Base-by-base conservation (phyloP, 371 early-diverging fungal genomes). In the Nematocida ausubeli region DNA sequence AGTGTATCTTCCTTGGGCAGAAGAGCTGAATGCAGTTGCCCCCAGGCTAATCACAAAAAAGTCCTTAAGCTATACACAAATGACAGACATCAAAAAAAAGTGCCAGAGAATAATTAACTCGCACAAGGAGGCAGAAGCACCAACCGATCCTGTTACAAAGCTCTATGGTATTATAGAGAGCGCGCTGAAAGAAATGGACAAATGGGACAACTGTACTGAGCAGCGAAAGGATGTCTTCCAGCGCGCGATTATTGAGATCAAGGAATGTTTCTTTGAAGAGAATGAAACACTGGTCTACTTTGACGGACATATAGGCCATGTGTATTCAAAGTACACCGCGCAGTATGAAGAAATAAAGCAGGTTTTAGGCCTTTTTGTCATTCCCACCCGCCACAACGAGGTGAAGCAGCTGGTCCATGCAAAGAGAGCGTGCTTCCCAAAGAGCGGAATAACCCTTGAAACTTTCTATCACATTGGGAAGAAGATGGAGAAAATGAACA, bases 401-500 rank as follows among this genome's bases (percentile, higher is more conserved):
- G 67, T 67, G 16, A 30, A 58, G 55, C 32, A 51, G 34, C 30
- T 52, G 44, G 32, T 28, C 16, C 37, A 35, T 9, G 71, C 32
- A 6, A 49, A 47, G 24, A 64, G 49, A 44, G 28, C n/a, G 7
- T 0, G 4, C 12, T 24, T 5, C n/a, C 19, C 66, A 16, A 34
- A 44, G 22, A 47, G 26, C 47, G 47, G 22, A 55, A 57, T 75
- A 28, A 24, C 78, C 42, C 56, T 75, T 7, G 63, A 64, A n/a
- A 39, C 63, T 24, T 52, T 75, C 30, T 75, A 75, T 66, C 57
- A 34, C 24, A 35, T 66, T 55, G 78, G 78, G 6, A 75, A 75
- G 56, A 67, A 65, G 28, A 75, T 75, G 78, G 78, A 75, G 54
- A 14, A 6, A 16, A 75, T 56, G 14, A 75, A 75, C 35, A 51